phyloP scores from a whole-genome alignment of 163 green algal species.

The Chloroidium sp. region DNA sequence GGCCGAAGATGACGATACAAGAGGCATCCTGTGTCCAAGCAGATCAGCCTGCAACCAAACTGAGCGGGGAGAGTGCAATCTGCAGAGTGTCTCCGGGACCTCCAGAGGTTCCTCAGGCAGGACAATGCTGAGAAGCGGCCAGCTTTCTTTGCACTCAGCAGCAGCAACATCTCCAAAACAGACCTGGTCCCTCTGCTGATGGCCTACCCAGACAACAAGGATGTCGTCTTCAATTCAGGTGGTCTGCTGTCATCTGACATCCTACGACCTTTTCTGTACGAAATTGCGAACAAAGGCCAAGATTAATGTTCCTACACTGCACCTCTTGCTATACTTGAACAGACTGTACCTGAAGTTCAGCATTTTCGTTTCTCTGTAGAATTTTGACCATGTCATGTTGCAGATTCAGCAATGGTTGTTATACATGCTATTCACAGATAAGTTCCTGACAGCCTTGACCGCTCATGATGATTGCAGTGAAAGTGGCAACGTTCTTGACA shows the following conservation, averaged over 20 bases:
- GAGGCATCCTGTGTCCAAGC: too few species aligned
- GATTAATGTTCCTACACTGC: too few species aligned
- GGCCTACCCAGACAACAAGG: conserved; percentile 61
- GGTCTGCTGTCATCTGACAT: not conserved
- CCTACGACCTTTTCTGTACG: too few species aligned
- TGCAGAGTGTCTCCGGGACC: conserved; percentile 76
- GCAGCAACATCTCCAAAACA: conserved; percentile 50
- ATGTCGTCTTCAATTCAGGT: conserved; percentile 60
- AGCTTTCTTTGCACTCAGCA: conserved; percentile 66
- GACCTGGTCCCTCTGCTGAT: conserved; percentile 84
- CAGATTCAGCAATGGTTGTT: too few species aligned
- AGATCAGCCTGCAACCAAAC: too few species aligned
- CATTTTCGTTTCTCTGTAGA: too few species aligned
- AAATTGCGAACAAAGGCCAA: too few species aligned
- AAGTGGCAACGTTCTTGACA: conserved; percentile 84
- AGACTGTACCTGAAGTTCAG: too few species aligned
- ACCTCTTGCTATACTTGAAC: too few species aligned
- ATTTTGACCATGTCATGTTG: too few species aligned
- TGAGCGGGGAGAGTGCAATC: not conserved
- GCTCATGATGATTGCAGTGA: conserved; percentile 55
- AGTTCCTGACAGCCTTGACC: not conserved
- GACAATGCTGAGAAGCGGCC: conserved; percentile 68
- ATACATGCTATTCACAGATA: not conserved
- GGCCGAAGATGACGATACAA: too few species aligned
- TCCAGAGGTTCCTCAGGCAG: conserved; percentile 81